A percentile compares a stretch with the other conserved stretches of the same genome.
Evolutionary conservation across 129 eudicot genomes (phyloP).

Genomic region (Helianthus annuus): HanXRQr2.0-SUNRISE NC_035439.2:128114065-128114564

Average conservation of each 20-base stretch:
- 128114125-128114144: not conserved
- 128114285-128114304: constrained; percentile 83
- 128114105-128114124: not conserved
- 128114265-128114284: constrained; percentile 94
- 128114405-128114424: not conserved
- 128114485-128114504: constrained; percentile 94
- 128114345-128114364: constrained; percentile 27
- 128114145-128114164: not conserved
- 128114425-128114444: constrained; percentile 39
- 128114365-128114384: not conserved
- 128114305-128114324: constrained; percentile 71
- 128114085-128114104: not conserved
- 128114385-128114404: not conserved
- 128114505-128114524: constrained; percentile 81
- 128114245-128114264: constrained; percentile 83
- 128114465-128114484: constrained; percentile 98
- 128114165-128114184: not conserved
- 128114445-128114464: constrained; percentile 98
- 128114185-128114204: constrained; percentile 84
- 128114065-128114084: not conserved
- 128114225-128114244: constrained; percentile 74
- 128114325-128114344: constrained; percentile 99
- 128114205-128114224: constrained; percentile 49
- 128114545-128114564: constrained; percentile 88
- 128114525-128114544: constrained; percentile 96